Base-by-base conservation (phyloP, 2,329 filamentous ascomycete species). In the Nothomitra cinnamomea region DNA sequence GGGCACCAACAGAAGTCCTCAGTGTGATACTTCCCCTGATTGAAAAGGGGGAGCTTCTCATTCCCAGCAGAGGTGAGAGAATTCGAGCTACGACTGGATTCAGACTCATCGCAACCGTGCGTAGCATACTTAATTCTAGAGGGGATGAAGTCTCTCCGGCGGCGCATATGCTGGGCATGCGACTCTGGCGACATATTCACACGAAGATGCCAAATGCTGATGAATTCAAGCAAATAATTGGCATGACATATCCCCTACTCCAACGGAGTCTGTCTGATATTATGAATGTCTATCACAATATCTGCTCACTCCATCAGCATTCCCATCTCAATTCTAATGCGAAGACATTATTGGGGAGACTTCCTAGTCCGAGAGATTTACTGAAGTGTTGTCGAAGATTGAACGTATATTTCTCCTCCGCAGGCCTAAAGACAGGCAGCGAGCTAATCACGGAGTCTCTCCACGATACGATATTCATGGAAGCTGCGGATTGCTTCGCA, bases 1-100 rank as follows among this genome's bases (percentile, higher is more conserved):
- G 90, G 57, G 92, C 92, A 10, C 92, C 94, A 3, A 90, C 87
- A 59, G 92, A 98, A 67, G 86, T 98, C 49, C 81, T 98, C 66
- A 94, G 90, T 64, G 88, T 89, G 13, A 77, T 99, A 25, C 73
- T 98, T 24, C 92, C 94, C 8, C 75, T 98, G 7, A 89, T 98
- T 56, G 92, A 98, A 67, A 80, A 85, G 56, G 82, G 87, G n/a
- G 87, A 95, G 65, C 76, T 98, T 13, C 73, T 94, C 2, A 88
- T 98, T 28, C 87, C 92, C 0, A 94, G 83, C 60, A 82, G 90
- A 56, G 89, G 87, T 54, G 88, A 96, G 69, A 83, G 76, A 3
- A 82, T 98, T 51, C 79, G 80, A 62, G 92, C 92, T 53, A 80
- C 85, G 1, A 80, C 80, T 61, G 87, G 85, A 1, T 99, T 98